Evolutionary conservation across 2,329 filamentous ascomycete genomes (phyloP).

Genomic region (Endocalyx cinctus): DNA sequence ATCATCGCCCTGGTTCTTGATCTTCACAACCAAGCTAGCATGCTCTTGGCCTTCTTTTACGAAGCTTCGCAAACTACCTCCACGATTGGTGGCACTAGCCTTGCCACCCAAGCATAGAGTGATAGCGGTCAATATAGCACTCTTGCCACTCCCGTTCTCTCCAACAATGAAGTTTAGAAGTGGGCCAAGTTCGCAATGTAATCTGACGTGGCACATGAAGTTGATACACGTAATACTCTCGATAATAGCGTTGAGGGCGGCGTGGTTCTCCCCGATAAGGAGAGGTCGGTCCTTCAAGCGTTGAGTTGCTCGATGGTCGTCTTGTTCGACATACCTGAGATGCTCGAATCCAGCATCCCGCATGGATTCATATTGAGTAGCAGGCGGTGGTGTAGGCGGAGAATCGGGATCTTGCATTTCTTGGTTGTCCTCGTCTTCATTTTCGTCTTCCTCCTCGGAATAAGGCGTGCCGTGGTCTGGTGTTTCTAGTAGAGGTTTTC

Average conservation of each 20-base stretch:
- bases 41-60: constrained; percentile 84
- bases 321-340: constrained; percentile 49
- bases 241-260: constrained; percentile 80
- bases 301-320: constrained; percentile 63
- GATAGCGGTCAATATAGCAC: constrained; percentile 86
- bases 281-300: constrained; percentile 48
- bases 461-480: constrained; percentile 15
- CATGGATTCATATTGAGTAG: constrained; percentile 58
- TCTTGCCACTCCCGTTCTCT: constrained; percentile 97
- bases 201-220: constrained; percentile 90
- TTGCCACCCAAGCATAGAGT: constrained; percentile 94
- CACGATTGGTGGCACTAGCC: constrained; percentile 86
- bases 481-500: constrained; percentile 9
- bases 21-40: constrained; percentile 71
- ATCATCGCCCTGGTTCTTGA: constrained; percentile 85
- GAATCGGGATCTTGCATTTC: constrained; percentile 19
- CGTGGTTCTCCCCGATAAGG: constrained; percentile 61
- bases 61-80: constrained; percentile 81
- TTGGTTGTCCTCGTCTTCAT: constrained; percentile 27
- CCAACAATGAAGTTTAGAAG: constrained; percentile 98
- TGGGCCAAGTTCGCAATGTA: constrained; percentile 82
- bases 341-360: constrained; percentile 57
- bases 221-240: constrained; percentile 83
- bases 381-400: constrained; percentile 33
- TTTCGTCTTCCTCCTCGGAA: constrained; percentile 29